Evolutionary conservation across 495 filamentous ascomycete species (phyloP).

Genomic region (Trichoderma gamsii): DNA sequence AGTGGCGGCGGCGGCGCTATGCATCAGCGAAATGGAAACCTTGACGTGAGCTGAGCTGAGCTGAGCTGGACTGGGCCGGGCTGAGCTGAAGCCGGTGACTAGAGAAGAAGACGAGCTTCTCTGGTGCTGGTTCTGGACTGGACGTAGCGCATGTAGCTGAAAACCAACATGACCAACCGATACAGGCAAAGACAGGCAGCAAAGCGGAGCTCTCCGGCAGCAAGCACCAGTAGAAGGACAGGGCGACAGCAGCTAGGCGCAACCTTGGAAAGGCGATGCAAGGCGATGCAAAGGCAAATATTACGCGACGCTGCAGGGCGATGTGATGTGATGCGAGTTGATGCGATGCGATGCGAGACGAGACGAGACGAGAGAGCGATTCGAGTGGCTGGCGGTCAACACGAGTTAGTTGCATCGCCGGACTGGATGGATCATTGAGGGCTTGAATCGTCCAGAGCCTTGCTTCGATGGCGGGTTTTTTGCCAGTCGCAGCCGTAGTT

Average conservation of each 20-base stretch:
- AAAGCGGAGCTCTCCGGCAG: not conserved
- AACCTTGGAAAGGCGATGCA: not conserved
- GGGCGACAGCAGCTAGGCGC: not conserved
- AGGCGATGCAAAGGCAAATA: not conserved
- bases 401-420: not conserved
- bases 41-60: not conserved
- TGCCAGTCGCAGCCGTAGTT: too few species aligned
- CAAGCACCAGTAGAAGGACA: not conserved
- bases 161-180: not conserved
- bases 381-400: not conserved
- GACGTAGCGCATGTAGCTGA: not conserved
- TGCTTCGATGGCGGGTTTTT: too few species aligned
- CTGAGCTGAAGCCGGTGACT: not conserved
- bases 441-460: too few species aligned
- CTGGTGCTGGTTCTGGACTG: not conserved
- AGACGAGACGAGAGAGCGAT: not conserved
- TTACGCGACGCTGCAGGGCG: not conserved
- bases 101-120: not conserved
- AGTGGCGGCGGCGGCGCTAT: slow-evolving; percentile 1
- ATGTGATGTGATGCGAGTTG: not conserved
- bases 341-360: not conserved
- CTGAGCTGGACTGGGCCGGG: not conserved
- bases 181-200: slow-evolving; percentile 2
- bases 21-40: not conserved
- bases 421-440: not conserved